Evolutionary conservation across 352 stramenopile genomes (phyloP), one percentile per base, ranked within the genome.

Genomic region (Phytophthora podocarpi): DNA sequence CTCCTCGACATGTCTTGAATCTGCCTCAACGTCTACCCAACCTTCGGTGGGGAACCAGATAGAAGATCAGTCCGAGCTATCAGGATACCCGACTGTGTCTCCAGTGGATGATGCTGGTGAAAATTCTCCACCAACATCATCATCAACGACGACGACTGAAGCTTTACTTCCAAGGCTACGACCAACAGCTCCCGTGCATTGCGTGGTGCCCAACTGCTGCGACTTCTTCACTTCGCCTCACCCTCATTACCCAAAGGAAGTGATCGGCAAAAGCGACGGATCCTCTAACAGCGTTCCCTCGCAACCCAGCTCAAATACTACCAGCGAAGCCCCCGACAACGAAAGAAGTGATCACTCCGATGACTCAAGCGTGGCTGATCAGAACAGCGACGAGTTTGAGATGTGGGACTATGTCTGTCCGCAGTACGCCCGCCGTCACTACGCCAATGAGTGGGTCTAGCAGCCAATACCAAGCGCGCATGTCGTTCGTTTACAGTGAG

Each of bases 391-490:
- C 8, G 67, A 69, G 26, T 86, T 86, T 53, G 76, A 83, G 24
- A 75, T 86, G 64, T 86, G 76, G 76, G 76, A 86, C 47, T 86
- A 83, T 41, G 70, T 86, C 28, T 82, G 73, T 55, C 74, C 74
- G 3, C 72, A 80, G 47, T 62, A 79, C 31, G 54, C 74, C 32
- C 74, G 76, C 8, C 71, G 55, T 11, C 34, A 43, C 28, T 76
- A 68, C 42, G 58, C 64, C 27, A 86, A 83, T 42, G 76, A 83
- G 58, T 86, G 76, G 76, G 34, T 86, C 35, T 86, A 57, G 50
- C 39, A 48, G 28, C 24, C 30, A n/a, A 43, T 53, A 51, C 30
- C 41, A 60, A 41, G 31, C 32, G 30, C 5, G 8, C 18, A 49
- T 51, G 31, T 63, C 26, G 43, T 60, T 20, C 16, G 34, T 46